phyloP scores from a whole-genome alignment of 1,284 basidiomycete species.

The Chondrostereum purpureum region DNA sequence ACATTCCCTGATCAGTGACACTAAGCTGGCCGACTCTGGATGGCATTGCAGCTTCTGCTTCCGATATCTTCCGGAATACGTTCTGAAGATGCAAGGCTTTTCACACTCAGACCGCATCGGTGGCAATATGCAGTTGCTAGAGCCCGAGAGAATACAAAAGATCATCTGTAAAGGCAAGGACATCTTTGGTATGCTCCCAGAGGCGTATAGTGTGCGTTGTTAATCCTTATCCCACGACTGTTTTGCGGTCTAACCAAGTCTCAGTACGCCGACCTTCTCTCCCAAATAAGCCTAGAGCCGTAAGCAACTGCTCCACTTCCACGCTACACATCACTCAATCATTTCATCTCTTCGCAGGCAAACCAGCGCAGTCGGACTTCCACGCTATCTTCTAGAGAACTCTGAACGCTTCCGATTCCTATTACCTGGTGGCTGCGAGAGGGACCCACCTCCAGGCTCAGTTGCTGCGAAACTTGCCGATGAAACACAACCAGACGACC shows the following conservation, averaged over 20 bases:
- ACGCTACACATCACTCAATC: background rate
- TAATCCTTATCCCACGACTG: slow-evolving; percentile 10
- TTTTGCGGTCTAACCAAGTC: background rate
- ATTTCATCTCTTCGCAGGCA: slow-evolving; percentile 20
- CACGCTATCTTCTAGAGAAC: slow-evolving; percentile 45
- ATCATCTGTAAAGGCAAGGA: slow-evolving; percentile 58
- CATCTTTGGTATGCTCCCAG: slow-evolving; percentile 62
- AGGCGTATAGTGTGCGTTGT: slow-evolving; percentile 45
- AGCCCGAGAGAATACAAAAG: slow-evolving; percentile 47
- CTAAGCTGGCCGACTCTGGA: slow-evolving; percentile 54
- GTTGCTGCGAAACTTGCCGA: background rate
- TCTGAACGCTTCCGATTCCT: slow-evolving; percentile 47
- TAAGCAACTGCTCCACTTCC: slow-evolving; percentile 22
- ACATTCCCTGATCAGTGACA: slow-evolving; percentile 49
- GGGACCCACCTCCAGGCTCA: slow-evolving; percentile 16
- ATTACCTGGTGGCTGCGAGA: slow-evolving; percentile 50
- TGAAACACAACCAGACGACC: background rate
- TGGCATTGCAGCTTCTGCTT: slow-evolving; percentile 66
- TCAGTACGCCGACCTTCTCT: slow-evolving; percentile 46
- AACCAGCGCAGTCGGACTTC: slow-evolving; percentile 45
- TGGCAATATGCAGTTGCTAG: slow-evolving; percentile 43
- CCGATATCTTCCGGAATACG: slow-evolving; percentile 50
- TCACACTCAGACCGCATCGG: slow-evolving; percentile 63
- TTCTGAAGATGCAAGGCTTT: slow-evolving; percentile 59
- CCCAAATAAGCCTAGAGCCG: slow-evolving; percentile 45